Evolutionary conservation across 108 stramenopile species (phyloP), one percentile per base, ranked within the genome.

Genomic region (Fragilariopsis cylindrus): DNA sequence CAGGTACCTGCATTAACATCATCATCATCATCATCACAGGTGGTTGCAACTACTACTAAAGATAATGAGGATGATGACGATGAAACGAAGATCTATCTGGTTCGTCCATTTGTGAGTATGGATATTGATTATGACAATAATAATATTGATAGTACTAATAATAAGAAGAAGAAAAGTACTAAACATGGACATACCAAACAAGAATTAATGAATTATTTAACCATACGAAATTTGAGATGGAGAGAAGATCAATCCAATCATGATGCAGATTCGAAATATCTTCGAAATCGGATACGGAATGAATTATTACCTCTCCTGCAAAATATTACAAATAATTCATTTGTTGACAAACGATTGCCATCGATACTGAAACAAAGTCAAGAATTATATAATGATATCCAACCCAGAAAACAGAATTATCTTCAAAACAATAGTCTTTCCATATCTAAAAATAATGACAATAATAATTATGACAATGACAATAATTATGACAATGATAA

Each of bases 281-380:
- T 88, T 55, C 79, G 95, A 19, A 96, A 96, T 67, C 88, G 90
- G 45, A 91, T 96, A 8, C 87, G 95, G 16, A 91, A 93, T 81
- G 90, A 96, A 72, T 53, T 96, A 70, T 81, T 96, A 8, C 95
- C 95, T 11, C 74, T 96, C 45, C 62, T 96, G 74, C 52, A 75
- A 48, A 91, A 93, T 7, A 64, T 96, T 46, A 76, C 86, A 13
- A 84, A 80, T 63, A 77, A 76, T 62, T 72, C 77, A 44, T 73
- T 81, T 30, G 48, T 46, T 2, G 41, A 85, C 70, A 85, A 87
- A 71, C 83, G 91, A 44, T 72, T 95, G 7, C 69, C 57, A 9
- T 79, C 79, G 44, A 60, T 90, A 71, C 69, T 82, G 39, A 76
- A 87, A 50, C 94, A 95, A 81, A 90, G 89, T 70, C 73, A 71